Percentiles rank a stretch among this genome's conserved stretches.
These are phyloP conservation scores for Blastobotrys malaysiensis DNA, from an alignment of 1,139 yeast species.

Conservation along the genomic window DNA sequence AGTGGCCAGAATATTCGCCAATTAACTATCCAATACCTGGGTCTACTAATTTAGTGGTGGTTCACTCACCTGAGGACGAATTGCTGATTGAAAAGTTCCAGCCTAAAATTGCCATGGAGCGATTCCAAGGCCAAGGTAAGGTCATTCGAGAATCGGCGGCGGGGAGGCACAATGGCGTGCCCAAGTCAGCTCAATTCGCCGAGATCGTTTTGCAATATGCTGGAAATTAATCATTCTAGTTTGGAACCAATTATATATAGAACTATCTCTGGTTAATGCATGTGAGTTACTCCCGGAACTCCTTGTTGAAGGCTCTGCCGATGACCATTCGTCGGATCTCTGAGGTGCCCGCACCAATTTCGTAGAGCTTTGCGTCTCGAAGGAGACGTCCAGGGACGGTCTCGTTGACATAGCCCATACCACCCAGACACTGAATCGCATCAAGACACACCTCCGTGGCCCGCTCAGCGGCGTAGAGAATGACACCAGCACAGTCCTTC, in stretches of 20 bases:
- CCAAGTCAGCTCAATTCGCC: constrained; percentile 5
- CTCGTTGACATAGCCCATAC: constrained; percentile 34
- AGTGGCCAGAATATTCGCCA: constrained; percentile 32
- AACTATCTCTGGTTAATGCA: not conserved
- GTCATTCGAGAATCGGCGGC: constrained; percentile 2
- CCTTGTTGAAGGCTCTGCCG: constrained; percentile 32
- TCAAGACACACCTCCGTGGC: constrained; percentile 34
- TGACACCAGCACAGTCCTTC: constrained; percentile 34
- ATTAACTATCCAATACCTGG: constrained; percentile 13
- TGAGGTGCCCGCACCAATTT: constrained; percentile 35
- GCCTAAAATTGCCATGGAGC: constrained; percentile 25
- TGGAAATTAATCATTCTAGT: not conserved
- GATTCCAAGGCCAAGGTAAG: constrained; percentile 15
- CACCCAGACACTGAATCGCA: constrained; percentile 34
- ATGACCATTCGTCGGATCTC: constrained; percentile 33
- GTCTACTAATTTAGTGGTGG: constrained; percentile 18
- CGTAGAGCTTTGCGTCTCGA: constrained; percentile 33
- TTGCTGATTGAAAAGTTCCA: constrained; percentile 30
- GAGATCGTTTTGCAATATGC: not conserved
- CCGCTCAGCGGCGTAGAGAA: constrained; percentile 33
- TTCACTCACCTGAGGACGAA: constrained; percentile 38
- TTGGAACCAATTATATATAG: too few species aligned
- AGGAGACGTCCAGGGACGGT: constrained; percentile 30
- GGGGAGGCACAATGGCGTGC: constrained; percentile 12
- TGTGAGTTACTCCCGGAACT: constrained; percentile 17